These are phyloP conservation scores for Hysterium pulicare DNA, from an alignment of 2,329 filamentous ascomycete species.

Conservation along the genomic window DNA sequence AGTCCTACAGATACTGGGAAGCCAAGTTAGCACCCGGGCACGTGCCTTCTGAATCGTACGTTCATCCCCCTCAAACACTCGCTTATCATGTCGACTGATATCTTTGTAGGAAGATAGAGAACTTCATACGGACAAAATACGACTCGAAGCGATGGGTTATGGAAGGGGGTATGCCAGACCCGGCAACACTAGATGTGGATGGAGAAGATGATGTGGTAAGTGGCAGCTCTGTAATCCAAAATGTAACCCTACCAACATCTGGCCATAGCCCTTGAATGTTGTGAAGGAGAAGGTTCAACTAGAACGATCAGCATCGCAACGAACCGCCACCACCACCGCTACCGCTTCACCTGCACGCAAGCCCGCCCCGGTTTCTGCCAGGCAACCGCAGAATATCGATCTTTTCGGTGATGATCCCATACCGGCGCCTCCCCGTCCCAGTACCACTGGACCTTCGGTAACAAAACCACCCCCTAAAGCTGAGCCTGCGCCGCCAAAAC, in stretches of 20 bases:
- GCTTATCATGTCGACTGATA: constrained; percentile 5
- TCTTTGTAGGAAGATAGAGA: constrained; percentile 78
- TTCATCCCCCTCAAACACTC: constrained; percentile 9
- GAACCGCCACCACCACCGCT: constrained; percentile 39
- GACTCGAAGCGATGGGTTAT: constrained; percentile 99
- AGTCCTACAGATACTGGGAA: constrained; percentile 72
- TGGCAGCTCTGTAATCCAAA: no score
- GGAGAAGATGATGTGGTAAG: constrained; percentile 78
- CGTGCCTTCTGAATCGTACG: constrained; percentile 79
- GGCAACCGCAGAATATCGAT: constrained; percentile 56
- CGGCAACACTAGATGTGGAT: constrained; percentile 76
- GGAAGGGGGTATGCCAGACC: constrained; percentile 92
- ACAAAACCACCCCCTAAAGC: constrained; percentile 59
- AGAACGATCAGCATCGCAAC: constrained; percentile 56
- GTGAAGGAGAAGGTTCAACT: constrained; percentile 70
- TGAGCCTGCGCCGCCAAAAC: constrained; percentile 56
- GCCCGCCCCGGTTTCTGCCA: constrained; percentile 15
- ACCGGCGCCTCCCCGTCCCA: constrained; percentile 65
- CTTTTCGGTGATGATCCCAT: constrained; percentile 75
- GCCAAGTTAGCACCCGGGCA: constrained; percentile 87
- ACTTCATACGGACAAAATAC: constrained; percentile 99
- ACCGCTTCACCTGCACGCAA: constrained; percentile 43
- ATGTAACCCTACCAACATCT: constrained; percentile 3
- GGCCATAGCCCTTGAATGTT: constrained; percentile 57
- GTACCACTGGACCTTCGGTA: constrained; percentile 65